Evolutionary conservation across 176 grass and related monocot species (phyloP).

Genomic region (Aegilops longissima): DNA sequence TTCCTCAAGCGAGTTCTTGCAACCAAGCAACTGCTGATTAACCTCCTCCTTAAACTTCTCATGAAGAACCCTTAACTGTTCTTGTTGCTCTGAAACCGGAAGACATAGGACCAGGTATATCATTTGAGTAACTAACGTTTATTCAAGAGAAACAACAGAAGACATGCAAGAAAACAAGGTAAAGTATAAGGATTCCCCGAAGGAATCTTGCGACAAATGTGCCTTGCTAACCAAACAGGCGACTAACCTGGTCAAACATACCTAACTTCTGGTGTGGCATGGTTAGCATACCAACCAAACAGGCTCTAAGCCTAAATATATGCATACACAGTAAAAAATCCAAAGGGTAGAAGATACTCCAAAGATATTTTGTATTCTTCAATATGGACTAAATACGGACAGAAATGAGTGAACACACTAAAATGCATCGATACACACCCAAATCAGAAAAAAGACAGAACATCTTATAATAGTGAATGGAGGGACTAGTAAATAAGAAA

Average conservation of each 20-base stretch:
- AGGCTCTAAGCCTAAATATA: neutral
- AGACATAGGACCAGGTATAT: conserved; percentile 8
- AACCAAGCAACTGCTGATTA: conserved; percentile 63
- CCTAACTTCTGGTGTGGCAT: no score
- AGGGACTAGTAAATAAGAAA: conserved; percentile 1
- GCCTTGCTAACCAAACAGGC: conserved; percentile 2
- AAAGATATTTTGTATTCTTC: no score
- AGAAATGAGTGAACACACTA: no score
- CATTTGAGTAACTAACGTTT: conserved; percentile 6
- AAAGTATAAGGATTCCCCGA: conserved; percentile 1
- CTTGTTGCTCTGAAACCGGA: conserved; percentile 66
- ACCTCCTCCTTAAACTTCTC: conserved; percentile 87
- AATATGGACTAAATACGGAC: no score
- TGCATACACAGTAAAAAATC: neutral
- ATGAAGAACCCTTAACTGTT: conserved; percentile 67
- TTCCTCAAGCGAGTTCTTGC: conserved; percentile 64
- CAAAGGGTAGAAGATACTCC: neutral
- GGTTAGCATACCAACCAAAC: neutral
- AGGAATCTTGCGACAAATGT: neutral
- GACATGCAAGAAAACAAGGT: conserved; percentile 2
- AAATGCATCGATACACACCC: no score
- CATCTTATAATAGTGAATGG: no score
- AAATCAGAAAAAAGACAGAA: no score
- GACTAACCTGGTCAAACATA: no score
- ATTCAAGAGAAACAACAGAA: conserved; percentile 16